Base-by-base conservation (phyloP, 768 basidiomycete genomes). In the Leccinum obscurum region DNA sequence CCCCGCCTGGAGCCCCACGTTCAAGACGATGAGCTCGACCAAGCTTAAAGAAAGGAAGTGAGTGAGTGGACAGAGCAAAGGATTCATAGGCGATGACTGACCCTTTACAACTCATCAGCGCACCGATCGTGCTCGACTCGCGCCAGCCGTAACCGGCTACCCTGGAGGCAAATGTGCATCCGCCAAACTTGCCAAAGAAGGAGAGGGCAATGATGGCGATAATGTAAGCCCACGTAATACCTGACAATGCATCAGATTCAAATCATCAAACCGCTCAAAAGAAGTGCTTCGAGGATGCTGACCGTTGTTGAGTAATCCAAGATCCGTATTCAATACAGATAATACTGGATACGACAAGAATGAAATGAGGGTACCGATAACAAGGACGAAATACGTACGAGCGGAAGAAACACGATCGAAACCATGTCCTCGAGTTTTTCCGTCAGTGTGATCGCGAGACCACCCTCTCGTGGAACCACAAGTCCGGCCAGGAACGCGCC, bases 401-500 rank as follows among this genome's bases (percentile, higher is more conserved):
- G 77, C 4, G 95, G 95, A 13, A 97, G 76, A 76, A 97, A 95
- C 49, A 95, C 86, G 60, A 95, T 88, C 0, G 91, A 77, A 3
- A 95, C 91, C 83, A 96, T 87, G 75, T 98, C 96, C 76, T 99
- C 97, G n/a, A 98, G 77, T 69, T 96, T 98, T 67, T 96, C 93
- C 0, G 92, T 94, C n/a, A 98, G 77, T 0, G 87, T 80, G 55
- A 95, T 92, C 0, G 90, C 85, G 37, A 99, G 85, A 3, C 90
- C 90, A 3, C 92, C 92, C 67, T 95, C 89, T 30, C 93, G 85
- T 2, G 97, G 96, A 8, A 98, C 88, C 57, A 89, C 83, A 50
- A 91, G 71, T 2, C 90, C 95, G 2, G 85, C 84, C 11, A 96
- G 70, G 78, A 97, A 96, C 0, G 92, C 93, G 54, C 87, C 87